phyloP scores from a whole-genome alignment of 164 flowering plant genomes.

The Berberis thunbergii region DNA sequence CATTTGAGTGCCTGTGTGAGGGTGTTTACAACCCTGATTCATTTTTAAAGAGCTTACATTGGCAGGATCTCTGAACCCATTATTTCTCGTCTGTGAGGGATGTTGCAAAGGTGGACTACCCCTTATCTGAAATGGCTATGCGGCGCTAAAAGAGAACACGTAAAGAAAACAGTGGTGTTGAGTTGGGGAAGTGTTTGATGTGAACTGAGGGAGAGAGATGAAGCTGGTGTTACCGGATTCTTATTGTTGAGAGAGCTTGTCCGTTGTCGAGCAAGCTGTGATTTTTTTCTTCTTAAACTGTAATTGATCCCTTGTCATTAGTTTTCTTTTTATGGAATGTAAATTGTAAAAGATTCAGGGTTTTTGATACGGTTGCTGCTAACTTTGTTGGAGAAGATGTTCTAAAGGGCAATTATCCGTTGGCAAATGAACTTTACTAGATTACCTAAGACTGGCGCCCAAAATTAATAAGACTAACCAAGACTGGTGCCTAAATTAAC shows the following conservation, averaged over 20 bases:
- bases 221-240: slow-evolving; percentile 7
- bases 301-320: slow-evolving; percentile 11
- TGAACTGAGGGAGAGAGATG: slow-evolving; percentile 7
- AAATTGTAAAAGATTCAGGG: slow-evolving; percentile 19
- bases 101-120: not conserved
- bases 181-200: slow-evolving; percentile 3
- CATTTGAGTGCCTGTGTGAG: slow-evolving; percentile 26
- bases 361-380: not conserved
- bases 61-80: slow-evolving; percentile 1
- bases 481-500: no score
- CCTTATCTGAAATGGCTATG: not conserved
- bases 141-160: not conserved
- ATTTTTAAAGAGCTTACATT: not conserved
- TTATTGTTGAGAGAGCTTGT: slow-evolving; percentile 23
- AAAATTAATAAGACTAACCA: no score
- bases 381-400: no score
- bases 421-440: no score
- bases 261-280: slow-evolving; percentile 21
- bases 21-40: not conserved
- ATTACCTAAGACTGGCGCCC: no score
- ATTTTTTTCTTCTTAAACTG: slow-evolving; percentile 9
- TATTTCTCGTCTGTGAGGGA: not conserved
- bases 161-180: not conserved
- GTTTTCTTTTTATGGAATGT: slow-evolving; percentile 25
- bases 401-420: no score